These are phyloP conservation scores for Monascus ruber DNA, from an alignment of 2,329 filamentous ascomycete species.

Conservation along the genomic window DNA sequence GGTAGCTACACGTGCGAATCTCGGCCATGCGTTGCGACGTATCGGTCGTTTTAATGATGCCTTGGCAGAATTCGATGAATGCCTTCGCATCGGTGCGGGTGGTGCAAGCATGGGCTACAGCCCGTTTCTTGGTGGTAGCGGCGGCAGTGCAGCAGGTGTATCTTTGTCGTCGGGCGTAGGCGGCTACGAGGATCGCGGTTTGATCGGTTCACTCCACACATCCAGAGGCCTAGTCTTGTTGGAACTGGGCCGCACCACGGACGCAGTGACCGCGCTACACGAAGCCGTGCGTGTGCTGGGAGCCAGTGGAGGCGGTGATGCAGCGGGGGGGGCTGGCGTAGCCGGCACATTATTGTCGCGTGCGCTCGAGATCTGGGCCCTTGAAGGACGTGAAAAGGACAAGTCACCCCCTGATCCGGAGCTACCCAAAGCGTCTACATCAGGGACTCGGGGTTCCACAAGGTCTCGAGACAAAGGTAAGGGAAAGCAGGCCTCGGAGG, in stretches of 20 bases:
- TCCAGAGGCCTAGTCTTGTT: slow-evolving; percentile 67
- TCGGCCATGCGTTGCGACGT: slow-evolving; percentile 77
- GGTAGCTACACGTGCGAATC: slow-evolving; percentile 73
- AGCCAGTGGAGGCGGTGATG: slow-evolving; percentile 35
- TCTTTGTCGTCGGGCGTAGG: slow-evolving; percentile 29
- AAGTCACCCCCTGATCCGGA: slow-evolving; percentile 8
- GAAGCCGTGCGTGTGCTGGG: slow-evolving; percentile 46
- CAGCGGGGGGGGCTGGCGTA: slow-evolving; percentile 35
- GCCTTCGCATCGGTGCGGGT: slow-evolving; percentile 63
- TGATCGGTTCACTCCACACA: slow-evolving; percentile 36
- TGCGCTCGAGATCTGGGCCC: slow-evolving; percentile 36
- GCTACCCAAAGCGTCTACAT: slow-evolving; percentile 4
- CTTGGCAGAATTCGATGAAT: slow-evolving; percentile 73
- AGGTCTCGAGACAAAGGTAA: slow-evolving; percentile 20
- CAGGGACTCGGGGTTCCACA: slow-evolving; percentile 10
- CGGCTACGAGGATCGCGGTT: slow-evolving; percentile 36
- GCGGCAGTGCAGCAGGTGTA: slow-evolving; percentile 22
- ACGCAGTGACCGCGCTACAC: slow-evolving; percentile 72
- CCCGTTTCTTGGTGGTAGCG: slow-evolving; percentile 42
- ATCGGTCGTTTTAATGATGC: slow-evolving; percentile 58
- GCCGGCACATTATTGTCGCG: slow-evolving; percentile 35
- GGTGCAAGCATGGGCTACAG: slow-evolving; percentile 70
- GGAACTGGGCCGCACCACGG: slow-evolving; percentile 60
- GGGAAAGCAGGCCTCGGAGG: slow-evolving; percentile 6
- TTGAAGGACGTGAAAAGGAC: slow-evolving; percentile 24